Evolutionary conservation across 1,284 basidiomycete genomes (phyloP), one percentile per base, ranked within the genome.

Genomic region (Mycosarcoma mackinlayi): DNA sequence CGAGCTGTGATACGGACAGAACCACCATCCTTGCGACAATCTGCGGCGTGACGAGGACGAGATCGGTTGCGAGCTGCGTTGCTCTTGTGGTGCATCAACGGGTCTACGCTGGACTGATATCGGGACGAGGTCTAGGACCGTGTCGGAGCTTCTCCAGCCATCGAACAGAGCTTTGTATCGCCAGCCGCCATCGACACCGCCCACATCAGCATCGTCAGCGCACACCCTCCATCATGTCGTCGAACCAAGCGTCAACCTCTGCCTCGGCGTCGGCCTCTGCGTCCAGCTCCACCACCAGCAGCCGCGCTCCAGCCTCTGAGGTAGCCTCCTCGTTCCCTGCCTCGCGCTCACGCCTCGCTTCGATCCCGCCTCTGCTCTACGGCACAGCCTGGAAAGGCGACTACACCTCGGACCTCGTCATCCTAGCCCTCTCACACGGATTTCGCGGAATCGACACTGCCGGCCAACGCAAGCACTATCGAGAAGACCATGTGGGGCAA

Each of bases 311-410:
- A 38, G 9, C 37, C 3, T 7, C 23, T 19, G 21, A 19, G 9
- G 18, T 27, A 5, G 27, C 35, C 24, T 18, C 33, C 6, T 35
- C 48, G 4, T 45, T 33, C 2, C 63, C 63, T 4, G 33, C 28
- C 14, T 23, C 47, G 4, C 68, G 58, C 24, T 71, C 68, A 0
- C 46, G 35, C 19, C 39, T 73, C 24, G 3, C 41, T 1, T 10
- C 14, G 8, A 75, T 79, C 44, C 80, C 80, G 0, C 37, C 45
- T 3, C 52, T 81, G 7, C 64, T 81, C 35, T 81, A 81, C 63
- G 80, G 80, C 24, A 81, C 80, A 4, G 80, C 80, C 1, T 81
- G 79, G 80, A 81, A 81, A 37, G 68, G 53, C 14, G 63, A 63
- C 34, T 68, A 53, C 11, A 81, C 80, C 0, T 49, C 63, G 4